phyloP scores from a whole-genome alignment of 2,329 filamentous ascomycete genomes.

The Penicillium expansum region DNA sequence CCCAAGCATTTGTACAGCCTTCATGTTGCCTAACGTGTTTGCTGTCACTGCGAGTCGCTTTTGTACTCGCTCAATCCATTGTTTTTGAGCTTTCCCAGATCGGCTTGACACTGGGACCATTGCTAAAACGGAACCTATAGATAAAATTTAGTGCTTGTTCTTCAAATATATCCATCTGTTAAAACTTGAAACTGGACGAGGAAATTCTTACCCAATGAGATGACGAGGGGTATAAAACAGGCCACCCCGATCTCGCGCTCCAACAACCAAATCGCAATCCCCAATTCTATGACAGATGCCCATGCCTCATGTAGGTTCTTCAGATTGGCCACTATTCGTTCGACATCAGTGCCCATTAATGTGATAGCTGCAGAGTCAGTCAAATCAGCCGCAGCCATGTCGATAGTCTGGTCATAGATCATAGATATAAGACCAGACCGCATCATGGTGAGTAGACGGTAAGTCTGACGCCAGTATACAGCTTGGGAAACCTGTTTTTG shows the following conservation, averaged over 20 bases:
- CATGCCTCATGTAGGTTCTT: slow-evolving; percentile 4
- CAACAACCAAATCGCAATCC: slow-evolving; percentile 3
- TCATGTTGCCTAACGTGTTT: slow-evolving; percentile 41
- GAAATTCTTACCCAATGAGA: neutral
- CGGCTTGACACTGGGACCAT: slow-evolving; percentile 1
- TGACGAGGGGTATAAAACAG: slow-evolving; percentile 1
- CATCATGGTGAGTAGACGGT: neutral
- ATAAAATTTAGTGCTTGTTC: neutral
- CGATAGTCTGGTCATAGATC: slow-evolving; percentile 6
- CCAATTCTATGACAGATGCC: slow-evolving; percentile 1
- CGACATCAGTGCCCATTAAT: slow-evolving; percentile 6
- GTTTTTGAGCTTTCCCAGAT: slow-evolving; percentile 24
- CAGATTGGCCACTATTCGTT: slow-evolving; percentile 1
- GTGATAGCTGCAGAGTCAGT: neutral
- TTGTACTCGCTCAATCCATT: slow-evolving; percentile 45
- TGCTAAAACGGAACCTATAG: neutral
- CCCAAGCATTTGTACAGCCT: slow-evolving; percentile 42
- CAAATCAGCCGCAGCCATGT: neutral
- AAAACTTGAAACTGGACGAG: neutral
- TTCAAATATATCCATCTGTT: neutral
- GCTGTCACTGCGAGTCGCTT: slow-evolving; percentile 41
- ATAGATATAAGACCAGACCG: slow-evolving; percentile 8
- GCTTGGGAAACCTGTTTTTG: neutral
- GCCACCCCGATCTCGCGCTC: neutral
- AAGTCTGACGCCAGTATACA: slow-evolving; percentile 5